Percentiles rank a stretch among this genome's conserved stretches.
Conservation (phyloP, 2,329 filamentous ascomycete species). For the Fusarium nurragi region DNA sequence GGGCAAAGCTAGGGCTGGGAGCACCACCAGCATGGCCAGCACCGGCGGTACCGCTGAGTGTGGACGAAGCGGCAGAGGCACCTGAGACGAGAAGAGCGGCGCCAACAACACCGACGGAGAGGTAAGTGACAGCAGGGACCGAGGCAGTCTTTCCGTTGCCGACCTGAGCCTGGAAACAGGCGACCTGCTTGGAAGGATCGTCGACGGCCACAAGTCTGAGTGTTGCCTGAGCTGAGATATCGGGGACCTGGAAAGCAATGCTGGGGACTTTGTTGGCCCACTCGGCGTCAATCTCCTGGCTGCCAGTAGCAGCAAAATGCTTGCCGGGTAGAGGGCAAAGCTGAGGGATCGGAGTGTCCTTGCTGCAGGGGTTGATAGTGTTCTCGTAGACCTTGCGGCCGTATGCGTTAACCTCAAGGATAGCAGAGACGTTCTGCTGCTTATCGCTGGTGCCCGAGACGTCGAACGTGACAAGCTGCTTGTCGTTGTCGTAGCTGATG, state of each 20-base stretch:
- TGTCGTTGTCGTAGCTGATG: conserved; percentile 80
- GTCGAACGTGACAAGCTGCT: conserved; percentile 80
- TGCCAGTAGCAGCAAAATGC: conserved; percentile 76
- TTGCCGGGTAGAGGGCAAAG: conserved; percentile 88
- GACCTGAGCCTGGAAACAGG: conserved; percentile 84
- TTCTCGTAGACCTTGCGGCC: conserved; percentile 82
- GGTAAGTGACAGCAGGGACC: conserved; percentile 80
- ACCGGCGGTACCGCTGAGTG: conserved; percentile 61
- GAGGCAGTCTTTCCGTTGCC: conserved; percentile 87
- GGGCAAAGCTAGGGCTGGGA: conserved; percentile 83
- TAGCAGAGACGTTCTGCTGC: conserved; percentile 82
- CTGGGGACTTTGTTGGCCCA: conserved; percentile 81
- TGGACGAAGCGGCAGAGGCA: conserved; percentile 72
- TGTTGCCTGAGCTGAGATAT: conserved; percentile 86
- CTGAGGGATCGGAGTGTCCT: conserved; percentile 70
- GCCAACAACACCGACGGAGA: conserved; percentile 86
- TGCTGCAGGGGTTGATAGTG: conserved; percentile 83
- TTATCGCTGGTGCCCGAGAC: conserved; percentile 79
- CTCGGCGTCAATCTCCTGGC: conserved; percentile 74
- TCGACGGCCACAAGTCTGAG: conserved; percentile 75
- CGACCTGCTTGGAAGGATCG: conserved; percentile 67
- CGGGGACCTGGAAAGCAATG: conserved; percentile 90
- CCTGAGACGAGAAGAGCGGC: conserved; percentile 80
- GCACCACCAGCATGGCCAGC: conserved; percentile 67
- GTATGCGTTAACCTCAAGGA: conserved; percentile 82